Base-by-base conservation (phyloP, 2,329 filamentous ascomycete species). In the Talaromyces sp. region DNA sequence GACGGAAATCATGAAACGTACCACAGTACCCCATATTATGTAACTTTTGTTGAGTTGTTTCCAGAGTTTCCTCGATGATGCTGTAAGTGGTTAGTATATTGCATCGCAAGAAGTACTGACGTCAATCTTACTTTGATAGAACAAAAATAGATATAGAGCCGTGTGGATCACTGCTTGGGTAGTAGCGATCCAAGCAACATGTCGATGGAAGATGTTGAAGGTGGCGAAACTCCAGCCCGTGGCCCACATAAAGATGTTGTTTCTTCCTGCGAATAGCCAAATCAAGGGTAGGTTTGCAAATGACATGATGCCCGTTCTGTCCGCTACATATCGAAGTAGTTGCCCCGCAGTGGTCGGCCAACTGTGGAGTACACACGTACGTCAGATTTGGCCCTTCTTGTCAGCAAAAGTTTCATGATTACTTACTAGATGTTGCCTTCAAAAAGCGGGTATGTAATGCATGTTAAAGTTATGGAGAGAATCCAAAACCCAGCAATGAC, bases 161-260 rank as follows among this genome's bases (percentile, higher is more conserved):
- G 86, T 87, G 67, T 91, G 88, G 0, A 87, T 70, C 1, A 89
- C 77, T 1, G 85, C 87, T 65, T 89, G 81, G 0, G 86, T 61
- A 0, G 86, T 87, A 6, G 85, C 81, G 2, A 88, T 78, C 19
- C 87, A 79, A 0, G 88, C 87, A 3, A 87, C 78, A 79, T 86
- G 87, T 0, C 88, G 83, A 71, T 90, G 88, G 58, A 89, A 89
- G 47, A 85, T 81, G 65, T 85, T 90, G 67, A 85, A 90, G 0
- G 85, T 86, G 1, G 81, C 80, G 69, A 88, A 89, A 11, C 84
- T 85, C 87, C 88, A 90, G 0, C 87, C 87, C 0, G 88, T 90
- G 0, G 86, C 69, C 85, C 85, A 88, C 59, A 89, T 76, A 17
- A 89, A 78, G 0, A 86, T 68, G 57, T 90, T 89, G 64, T 90